These are phyloP conservation scores for Scutellospora calospora DNA, from an alignment of 371 early-diverging fungal species.

Conservation along the genomic window DNA sequence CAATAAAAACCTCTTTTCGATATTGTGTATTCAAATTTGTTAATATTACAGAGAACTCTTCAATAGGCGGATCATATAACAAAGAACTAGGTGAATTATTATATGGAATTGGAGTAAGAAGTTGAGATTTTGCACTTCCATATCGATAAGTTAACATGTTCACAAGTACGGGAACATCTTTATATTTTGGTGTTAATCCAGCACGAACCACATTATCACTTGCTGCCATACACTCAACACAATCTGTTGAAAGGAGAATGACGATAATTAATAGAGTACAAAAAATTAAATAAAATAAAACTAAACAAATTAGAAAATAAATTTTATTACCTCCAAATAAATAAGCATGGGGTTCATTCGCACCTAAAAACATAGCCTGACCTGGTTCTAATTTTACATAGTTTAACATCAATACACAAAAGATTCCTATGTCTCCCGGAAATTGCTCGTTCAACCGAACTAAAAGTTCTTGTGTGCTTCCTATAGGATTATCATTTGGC, in stretches of 20 bases:
- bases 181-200: conserved; percentile 98
- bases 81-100: conserved; percentile 56
- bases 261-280: not conserved
- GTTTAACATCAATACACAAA: conserved; percentile 90
- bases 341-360: conserved; percentile 98
- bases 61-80: conserved; percentile 95
- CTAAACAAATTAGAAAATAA: not conserved
- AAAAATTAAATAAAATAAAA: not conserved
- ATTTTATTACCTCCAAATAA: conserved; percentile 82
- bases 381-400: conserved; percentile 83
- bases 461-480: conserved; percentile 63
- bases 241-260: conserved; percentile 65
- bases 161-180: conserved; percentile 92
- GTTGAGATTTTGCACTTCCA: conserved; percentile 79
- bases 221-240: conserved; percentile 98
- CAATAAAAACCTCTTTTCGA: conserved; percentile 61
- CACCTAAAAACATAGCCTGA: conserved; percentile 93
- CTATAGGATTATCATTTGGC: not conserved
- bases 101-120: conserved; percentile 66
- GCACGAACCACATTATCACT: conserved; percentile 98
- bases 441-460: conserved; percentile 82
- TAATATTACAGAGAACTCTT: conserved; percentile 88
- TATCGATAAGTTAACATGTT: conserved; percentile 93
- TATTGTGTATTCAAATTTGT: conserved; percentile 58
- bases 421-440: conserved; percentile 92